phyloP scores from a whole-genome alignment of 345 rosid genomes.

The Jatropha curcas region DNA sequence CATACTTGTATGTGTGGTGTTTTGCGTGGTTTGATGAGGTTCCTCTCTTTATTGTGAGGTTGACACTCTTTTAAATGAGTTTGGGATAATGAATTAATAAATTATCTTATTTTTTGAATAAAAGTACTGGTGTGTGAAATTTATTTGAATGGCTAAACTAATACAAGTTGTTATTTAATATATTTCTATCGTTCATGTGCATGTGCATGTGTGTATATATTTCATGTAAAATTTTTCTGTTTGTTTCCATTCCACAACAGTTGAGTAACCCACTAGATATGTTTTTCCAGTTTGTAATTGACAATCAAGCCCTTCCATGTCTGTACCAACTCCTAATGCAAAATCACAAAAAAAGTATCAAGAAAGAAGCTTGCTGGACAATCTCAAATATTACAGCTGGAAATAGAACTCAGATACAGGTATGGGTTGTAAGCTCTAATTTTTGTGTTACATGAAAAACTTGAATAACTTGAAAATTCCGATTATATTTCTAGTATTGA shows the following conservation, averaged over 20 bases:
- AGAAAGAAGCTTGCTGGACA: conserved; percentile 36
- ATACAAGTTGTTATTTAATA: not conserved
- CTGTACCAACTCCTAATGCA: conserved; percentile 34
- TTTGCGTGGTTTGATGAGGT: not conserved
- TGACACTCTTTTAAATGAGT: not conserved
- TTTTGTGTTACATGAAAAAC: not conserved
- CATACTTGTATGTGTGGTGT: not conserved
- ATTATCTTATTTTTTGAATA: not conserved
- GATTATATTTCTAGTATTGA: not conserved
- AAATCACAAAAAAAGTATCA: conserved; percentile 30
- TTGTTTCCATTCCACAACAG: not conserved
- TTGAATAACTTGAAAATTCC: no score
- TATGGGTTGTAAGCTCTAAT: not conserved
- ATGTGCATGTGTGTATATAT: not conserved
- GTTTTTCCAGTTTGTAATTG: conserved; percentile 28
- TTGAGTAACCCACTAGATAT: not conserved
- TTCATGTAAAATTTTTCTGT: not conserved
- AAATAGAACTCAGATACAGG: conserved; percentile 34
- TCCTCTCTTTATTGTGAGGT: not conserved
- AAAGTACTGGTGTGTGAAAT: not conserved
- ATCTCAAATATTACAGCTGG: conserved; percentile 40
- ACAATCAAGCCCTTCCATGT: conserved; percentile 28
- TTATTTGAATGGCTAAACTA: not conserved
- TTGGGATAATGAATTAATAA: not conserved
- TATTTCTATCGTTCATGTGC: not conserved